Base-by-base conservation (phyloP, 768 basidiomycete genomes). In the Butyriboletus loyo region DNA sequence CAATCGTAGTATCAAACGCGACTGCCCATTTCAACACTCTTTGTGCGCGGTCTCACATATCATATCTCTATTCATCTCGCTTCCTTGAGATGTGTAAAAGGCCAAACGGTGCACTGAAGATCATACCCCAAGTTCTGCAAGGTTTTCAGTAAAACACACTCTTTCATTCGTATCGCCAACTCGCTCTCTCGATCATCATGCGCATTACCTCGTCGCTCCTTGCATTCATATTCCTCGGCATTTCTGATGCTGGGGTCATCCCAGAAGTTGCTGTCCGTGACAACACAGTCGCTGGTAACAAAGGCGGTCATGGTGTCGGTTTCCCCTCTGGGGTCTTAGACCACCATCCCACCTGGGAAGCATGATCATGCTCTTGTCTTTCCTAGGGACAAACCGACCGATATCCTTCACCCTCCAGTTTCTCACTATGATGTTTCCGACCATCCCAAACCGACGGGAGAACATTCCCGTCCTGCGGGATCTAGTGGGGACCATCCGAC, bases 171-270 rank as follows among this genome's bases (percentile, higher is more conserved):
- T 27, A 38, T 40, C 24, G 9, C 19, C n/a, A 4, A 32, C 15
- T 9, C 19, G 10, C 25, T 6, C 13, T 15, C 32, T 1, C 13
- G 25, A 43, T 25, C 39, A 30, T 19, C 36, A 59, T 59, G 58
- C 46, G 32, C 32, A 4, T 49, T 7, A n/a, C 45, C 11, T 30
- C 41, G 21, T 57, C 44, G 10, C 30, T 59, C 32, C 21, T 47
- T 22, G 30, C 39, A 32, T 46, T 55, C 19, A 10, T 28, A 5
- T 37, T 49, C 35, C 31, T 59, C 1, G 31, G 49, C 7, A 5
- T 59, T 17, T 43, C 21, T 4, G 46, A 46, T 22, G 58, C 57
- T 7, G 38, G 28, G 7, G 31, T 25, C 14, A 9, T 57, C 27
- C 45, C 45, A 21, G 25, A 14, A 11, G 5, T 30, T 6, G 39